These are phyloP conservation scores for Zymoseptoria tritici DNA, from an alignment of 2,329 filamentous ascomycete genomes.

Conservation along the genomic window DNA sequence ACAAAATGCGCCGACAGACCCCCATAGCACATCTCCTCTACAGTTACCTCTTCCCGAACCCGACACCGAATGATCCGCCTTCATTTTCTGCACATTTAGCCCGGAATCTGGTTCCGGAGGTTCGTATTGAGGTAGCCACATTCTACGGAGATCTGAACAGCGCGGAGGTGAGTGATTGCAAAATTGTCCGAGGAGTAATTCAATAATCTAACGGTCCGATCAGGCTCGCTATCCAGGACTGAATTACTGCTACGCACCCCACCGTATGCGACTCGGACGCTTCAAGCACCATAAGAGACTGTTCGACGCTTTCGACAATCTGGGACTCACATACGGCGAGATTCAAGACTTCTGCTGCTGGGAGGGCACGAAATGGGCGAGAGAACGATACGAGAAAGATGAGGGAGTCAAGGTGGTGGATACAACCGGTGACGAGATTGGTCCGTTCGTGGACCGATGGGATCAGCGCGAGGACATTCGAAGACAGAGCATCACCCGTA, in stretches of 20 bases:
- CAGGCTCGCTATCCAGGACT: slow-evolving; percentile 69
- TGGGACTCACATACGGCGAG: slow-evolving; percentile 61
- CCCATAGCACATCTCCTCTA: slow-evolving; percentile 67
- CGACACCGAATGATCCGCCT: slow-evolving; percentile 59
- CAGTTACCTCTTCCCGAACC: slow-evolving; percentile 63
- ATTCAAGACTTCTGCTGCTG: slow-evolving; percentile 68
- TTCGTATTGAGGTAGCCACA: slow-evolving; percentile 68
- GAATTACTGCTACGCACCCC: slow-evolving; percentile 65
- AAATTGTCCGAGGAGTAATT: not conserved
- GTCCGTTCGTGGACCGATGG: slow-evolving; percentile 48
- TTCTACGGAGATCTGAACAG: slow-evolving; percentile 76
- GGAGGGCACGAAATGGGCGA: slow-evolving; percentile 78
- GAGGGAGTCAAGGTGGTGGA: slow-evolving; percentile 63
- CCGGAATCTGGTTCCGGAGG: slow-evolving; percentile 65
- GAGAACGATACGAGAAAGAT: slow-evolving; percentile 70
- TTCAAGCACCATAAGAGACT: slow-evolving; percentile 70
- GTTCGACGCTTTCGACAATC: slow-evolving; percentile 65
- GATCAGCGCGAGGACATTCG: slow-evolving; percentile 21
- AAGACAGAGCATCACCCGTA: slow-evolving; percentile 25
- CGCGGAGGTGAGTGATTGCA: slow-evolving; percentile 45
- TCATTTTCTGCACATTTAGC: slow-evolving; percentile 65
- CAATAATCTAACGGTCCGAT: not conserved
- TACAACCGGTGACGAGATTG: slow-evolving; percentile 62
- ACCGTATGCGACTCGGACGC: slow-evolving; percentile 68
- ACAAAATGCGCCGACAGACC: slow-evolving; percentile 60